Evolutionary conservation across 331 rosid species (phyloP).

Genomic region (Malus hybrid): DNA sequence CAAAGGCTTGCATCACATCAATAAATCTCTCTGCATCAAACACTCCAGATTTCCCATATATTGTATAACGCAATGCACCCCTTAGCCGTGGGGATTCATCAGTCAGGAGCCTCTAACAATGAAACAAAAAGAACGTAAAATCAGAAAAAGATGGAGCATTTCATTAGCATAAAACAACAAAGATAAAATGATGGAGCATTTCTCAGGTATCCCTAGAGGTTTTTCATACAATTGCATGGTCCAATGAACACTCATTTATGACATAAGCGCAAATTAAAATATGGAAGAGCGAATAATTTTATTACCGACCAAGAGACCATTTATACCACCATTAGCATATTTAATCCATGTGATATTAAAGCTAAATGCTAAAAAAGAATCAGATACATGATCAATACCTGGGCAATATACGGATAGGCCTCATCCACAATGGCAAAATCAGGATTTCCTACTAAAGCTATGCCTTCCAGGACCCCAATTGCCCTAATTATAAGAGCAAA

Average conservation of each 20-base stretch:
- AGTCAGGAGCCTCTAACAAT: conserved; percentile 81
- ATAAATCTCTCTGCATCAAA: conserved; percentile 97
- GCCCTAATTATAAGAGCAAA: conserved; percentile 99
- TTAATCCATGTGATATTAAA: neutral
- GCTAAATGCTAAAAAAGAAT: neutral
- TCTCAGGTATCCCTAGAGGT: neutral
- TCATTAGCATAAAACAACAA: neutral
- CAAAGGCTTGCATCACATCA: conserved; percentile 99
- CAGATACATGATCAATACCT: conserved; percentile 39
- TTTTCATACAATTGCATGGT: neutral
- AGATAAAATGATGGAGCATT: neutral
- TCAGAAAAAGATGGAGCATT: conserved; percentile 1
- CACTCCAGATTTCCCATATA: conserved; percentile 90
- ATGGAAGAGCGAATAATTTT: neutral
- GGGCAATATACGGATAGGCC: conserved; percentile 98
- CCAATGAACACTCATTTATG: neutral
- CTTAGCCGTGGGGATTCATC: conserved; percentile 95
- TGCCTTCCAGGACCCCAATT: conserved; percentile 93
- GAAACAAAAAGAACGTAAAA: conserved; percentile 8
- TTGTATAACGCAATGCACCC: conserved; percentile 84
- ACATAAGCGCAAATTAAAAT: neutral
- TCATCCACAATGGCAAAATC: conserved; percentile 98
- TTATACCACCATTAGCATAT: neutral
- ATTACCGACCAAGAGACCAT: neutral
- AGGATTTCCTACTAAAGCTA: conserved; percentile 94